A percentile compares a stretch with the other conserved stretches of the same genome.
Evolutionary conservation across 2,329 filamentous ascomycete genomes (phyloP).

Genomic region (Aspergillus oerlinghausenensis): DNA sequence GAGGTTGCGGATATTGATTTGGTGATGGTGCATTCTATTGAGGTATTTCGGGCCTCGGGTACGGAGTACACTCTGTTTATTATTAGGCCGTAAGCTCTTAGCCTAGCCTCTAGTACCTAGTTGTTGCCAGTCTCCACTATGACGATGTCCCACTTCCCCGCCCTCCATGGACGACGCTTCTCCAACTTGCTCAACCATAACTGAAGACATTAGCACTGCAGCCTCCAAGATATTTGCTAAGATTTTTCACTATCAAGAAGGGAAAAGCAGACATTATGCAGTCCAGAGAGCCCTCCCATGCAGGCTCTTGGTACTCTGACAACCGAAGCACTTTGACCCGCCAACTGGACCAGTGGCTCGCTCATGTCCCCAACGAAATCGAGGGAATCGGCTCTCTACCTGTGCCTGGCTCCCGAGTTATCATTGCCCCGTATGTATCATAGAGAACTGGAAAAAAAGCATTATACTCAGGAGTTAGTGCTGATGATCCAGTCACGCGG

Average conservation of each 20-base stretch:
- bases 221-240: background rate
- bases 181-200: background rate
- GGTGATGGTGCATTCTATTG: background rate
- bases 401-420: conserved; percentile 67
- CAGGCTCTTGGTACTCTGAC: conserved; percentile 80
- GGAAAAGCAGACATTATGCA: conserved; percentile 26
- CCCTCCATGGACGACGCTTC: conserved; percentile 15
- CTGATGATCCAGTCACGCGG: conserved; percentile 67
- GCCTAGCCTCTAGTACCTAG: too few relatives aligned
- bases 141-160: conserved; percentile 24
- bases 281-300: conserved; percentile 63
- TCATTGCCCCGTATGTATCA: conserved; percentile 81
- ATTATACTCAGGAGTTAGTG: background rate
- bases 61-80: too few relatives aligned
- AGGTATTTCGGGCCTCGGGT: background rate
- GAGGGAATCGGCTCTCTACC: conserved; percentile 63
- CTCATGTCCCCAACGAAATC: conserved; percentile 62
- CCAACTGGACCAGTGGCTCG: conserved; percentile 73
- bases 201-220: background rate
- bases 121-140: conserved; percentile 17
- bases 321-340: conserved; percentile 55
- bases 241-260: background rate
- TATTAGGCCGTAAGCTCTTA: background rate
- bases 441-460: background rate
- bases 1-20: too few relatives aligned